Evolutionary conservation across 257 asterid species (phyloP).

Genomic region (Leonotis leonurus): DNA sequence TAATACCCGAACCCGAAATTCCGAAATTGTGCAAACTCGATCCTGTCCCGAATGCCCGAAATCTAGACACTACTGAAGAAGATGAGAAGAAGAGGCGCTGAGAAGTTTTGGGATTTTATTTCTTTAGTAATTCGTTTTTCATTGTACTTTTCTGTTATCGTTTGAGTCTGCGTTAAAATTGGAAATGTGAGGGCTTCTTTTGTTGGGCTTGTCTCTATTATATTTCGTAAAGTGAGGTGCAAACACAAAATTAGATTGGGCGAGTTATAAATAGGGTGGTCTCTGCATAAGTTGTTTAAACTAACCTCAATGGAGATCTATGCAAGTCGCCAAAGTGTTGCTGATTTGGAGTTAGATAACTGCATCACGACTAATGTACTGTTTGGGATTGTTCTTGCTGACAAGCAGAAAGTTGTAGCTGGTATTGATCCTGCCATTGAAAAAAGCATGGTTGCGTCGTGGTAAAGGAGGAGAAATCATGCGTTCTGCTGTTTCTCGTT

Average conservation of each 20-base stretch:
- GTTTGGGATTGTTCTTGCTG: slow-evolving; percentile 32
- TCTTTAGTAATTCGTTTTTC: too few relatives aligned
- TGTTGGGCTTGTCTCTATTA: too few relatives aligned
- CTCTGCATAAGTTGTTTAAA: background rate
- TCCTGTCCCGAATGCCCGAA: too few relatives aligned
- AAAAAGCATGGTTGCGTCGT: slow-evolving; percentile 93
- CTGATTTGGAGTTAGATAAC: slow-evolving; percentile 3
- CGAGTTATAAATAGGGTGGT: slow-evolving; percentile 2
- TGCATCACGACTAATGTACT: slow-evolving; percentile 10
- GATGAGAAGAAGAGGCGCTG: too few relatives aligned
- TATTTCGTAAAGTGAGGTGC: background rate
- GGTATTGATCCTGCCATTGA: slow-evolving; percentile 90
- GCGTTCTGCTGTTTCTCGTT: slow-evolving; percentile 95
- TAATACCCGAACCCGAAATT: too few relatives aligned
- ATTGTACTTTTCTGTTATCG: too few relatives aligned
- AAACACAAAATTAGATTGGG: background rate
- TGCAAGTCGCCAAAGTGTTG: background rate
- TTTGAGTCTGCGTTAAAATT: too few relatives aligned
- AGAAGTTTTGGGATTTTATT: too few relatives aligned
- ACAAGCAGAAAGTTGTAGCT: slow-evolving; percentile 64
- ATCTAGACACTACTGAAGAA: too few relatives aligned
- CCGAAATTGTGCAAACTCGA: too few relatives aligned
- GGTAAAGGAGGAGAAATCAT: slow-evolving; percentile 99
- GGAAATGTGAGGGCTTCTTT: too few relatives aligned
- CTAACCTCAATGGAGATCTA: slow-evolving; percentile 3